Conservation (phyloP, 805 yeast species). For the Wickerhamomyces mucosus region DNA sequence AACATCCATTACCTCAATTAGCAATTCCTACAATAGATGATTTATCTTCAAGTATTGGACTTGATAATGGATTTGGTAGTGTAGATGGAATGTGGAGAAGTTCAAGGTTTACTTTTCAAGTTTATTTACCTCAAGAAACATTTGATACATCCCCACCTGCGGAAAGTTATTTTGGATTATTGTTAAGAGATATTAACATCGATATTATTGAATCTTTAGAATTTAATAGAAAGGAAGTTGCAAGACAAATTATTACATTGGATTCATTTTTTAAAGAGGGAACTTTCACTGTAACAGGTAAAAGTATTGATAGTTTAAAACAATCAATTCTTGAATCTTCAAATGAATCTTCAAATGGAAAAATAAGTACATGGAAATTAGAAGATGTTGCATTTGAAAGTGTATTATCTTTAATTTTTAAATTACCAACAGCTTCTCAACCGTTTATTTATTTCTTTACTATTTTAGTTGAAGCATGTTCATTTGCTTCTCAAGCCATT, state of each 20-base stretch:
- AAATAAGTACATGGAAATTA: constrained; percentile 69
- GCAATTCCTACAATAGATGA: constrained; percentile 28
- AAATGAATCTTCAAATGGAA: constrained; percentile 24
- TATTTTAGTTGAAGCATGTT: constrained; percentile 78
- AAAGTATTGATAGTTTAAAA: constrained; percentile 62
- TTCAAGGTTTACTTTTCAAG: constrained; percentile 53
- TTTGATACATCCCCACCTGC: constrained; percentile 60
- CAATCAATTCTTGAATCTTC: constrained; percentile 30
- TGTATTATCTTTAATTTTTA: constrained; percentile 67
- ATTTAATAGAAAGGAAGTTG: constrained; percentile 81
- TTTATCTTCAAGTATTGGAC: constrained; percentile 22
- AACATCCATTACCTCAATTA: constrained; percentile 16
- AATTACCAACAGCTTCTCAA: constrained; percentile 58
- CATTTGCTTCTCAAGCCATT: constrained; percentile 68
- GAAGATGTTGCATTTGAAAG: constrained; percentile 87
- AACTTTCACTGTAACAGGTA: constrained; percentile 64
- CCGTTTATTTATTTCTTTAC: constrained; percentile 75
- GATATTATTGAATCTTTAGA: constrained; percentile 76
- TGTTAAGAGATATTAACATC: constrained; percentile 64
- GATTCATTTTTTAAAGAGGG: constrained; percentile 62
- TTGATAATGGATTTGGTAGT: constrained; percentile 33
- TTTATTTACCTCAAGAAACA: constrained; percentile 42
- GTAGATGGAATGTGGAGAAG: constrained; percentile 61
- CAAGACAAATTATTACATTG: constrained; percentile 70
- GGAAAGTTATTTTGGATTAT: constrained; percentile 41